Evolutionary conservation across 495 filamentous ascomycete species (phyloP).

Genomic region (Amorphotheca resinae): DNA sequence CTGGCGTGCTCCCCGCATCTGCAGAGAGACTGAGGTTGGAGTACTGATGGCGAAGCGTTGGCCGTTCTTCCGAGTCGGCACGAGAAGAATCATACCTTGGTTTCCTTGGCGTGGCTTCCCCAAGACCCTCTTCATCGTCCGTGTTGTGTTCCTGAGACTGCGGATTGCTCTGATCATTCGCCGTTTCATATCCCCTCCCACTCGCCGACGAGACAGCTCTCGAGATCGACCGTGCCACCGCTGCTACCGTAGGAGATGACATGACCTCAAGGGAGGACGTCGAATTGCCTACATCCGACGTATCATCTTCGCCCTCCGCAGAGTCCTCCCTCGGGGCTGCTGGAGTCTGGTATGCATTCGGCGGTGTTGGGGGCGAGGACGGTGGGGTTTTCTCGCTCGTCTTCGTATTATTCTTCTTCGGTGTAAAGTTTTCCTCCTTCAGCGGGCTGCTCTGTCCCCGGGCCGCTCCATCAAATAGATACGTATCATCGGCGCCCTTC

Average conservation of each 20-base stretch:
- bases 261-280: slow-evolving; percentile 48
- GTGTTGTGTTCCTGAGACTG: slow-evolving; percentile 2
- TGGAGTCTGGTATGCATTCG: slow-evolving; percentile 14
- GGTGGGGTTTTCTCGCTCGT: background rate
- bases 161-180: background rate
- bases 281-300: slow-evolving; percentile 30
- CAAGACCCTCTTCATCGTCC: slow-evolving; percentile 19
- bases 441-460: background rate
- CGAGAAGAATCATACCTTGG: slow-evolving; percentile 25
- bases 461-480: slow-evolving; percentile 43
- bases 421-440: background rate
- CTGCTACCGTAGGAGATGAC: slow-evolving; percentile 57
- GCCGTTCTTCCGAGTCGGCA: slow-evolving; percentile 28
- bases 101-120: slow-evolving; percentile 28
- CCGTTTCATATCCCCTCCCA: slow-evolving; percentile 15
- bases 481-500: slow-evolving; percentile 47
- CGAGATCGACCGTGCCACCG: slow-evolving; percentile 43
- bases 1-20: slow-evolving; percentile 23
- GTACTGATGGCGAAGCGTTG: slow-evolving; percentile 23
- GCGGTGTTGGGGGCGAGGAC: slow-evolving; percentile 29
- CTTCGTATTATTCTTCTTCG: background rate
- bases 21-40: slow-evolving; percentile 22
- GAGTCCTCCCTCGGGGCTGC: slow-evolving; percentile 10
- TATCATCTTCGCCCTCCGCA: slow-evolving; percentile 13
- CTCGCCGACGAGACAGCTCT: slow-evolving; percentile 36